Conservation (phyloP, 2,329 filamentous ascomycete genomes). For the Macrophomina phaseolina region DNA sequence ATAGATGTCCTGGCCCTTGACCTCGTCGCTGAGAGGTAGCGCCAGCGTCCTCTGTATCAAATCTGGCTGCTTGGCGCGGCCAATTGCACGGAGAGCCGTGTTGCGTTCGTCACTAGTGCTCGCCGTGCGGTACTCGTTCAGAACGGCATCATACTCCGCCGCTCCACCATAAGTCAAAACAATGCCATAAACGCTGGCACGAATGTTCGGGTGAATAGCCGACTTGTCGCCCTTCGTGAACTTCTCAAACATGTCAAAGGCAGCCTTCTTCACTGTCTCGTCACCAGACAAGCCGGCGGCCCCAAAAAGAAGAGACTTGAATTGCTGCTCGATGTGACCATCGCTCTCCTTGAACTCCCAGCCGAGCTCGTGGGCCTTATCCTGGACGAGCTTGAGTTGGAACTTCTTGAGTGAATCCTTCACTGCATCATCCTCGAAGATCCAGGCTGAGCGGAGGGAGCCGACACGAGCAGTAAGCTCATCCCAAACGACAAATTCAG, state of each 20-base stretch:
- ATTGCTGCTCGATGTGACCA: conserved; percentile 89
- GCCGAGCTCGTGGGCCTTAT: conserved; percentile 83
- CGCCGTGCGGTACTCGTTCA: conserved; percentile 76
- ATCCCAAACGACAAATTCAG: conserved; percentile 93
- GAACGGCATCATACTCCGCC: conserved; percentile 81
- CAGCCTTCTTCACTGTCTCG: conserved; percentile 75
- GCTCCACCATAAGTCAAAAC: conserved; percentile 82
- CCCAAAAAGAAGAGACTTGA: conserved; percentile 90
- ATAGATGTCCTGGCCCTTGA: conserved; percentile 95
- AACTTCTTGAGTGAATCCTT: conserved; percentile 82
- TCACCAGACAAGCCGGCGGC: conserved; percentile 82
- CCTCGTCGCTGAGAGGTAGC: conserved; percentile 76
- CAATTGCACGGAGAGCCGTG: conserved; percentile 82
- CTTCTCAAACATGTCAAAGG: conserved; percentile 88
- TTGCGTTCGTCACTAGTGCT: conserved; percentile 88
- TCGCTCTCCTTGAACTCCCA: conserved; percentile 87
- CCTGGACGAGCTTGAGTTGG: conserved; percentile 76
- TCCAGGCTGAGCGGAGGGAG: conserved; percentile 82
- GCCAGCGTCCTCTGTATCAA: conserved; percentile 82
- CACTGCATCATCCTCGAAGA: conserved; percentile 78
- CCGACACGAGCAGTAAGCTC: conserved; percentile 82
- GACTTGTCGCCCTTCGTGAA: conserved; percentile 78
- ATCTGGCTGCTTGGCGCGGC: conserved; percentile 75
- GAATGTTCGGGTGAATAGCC: conserved; percentile 90
- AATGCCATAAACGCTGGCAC: conserved; percentile 84